Evolutionary conservation across 2,329 filamentous ascomycete species (phyloP).

Genomic region (Ciborinia camelliae): DNA sequence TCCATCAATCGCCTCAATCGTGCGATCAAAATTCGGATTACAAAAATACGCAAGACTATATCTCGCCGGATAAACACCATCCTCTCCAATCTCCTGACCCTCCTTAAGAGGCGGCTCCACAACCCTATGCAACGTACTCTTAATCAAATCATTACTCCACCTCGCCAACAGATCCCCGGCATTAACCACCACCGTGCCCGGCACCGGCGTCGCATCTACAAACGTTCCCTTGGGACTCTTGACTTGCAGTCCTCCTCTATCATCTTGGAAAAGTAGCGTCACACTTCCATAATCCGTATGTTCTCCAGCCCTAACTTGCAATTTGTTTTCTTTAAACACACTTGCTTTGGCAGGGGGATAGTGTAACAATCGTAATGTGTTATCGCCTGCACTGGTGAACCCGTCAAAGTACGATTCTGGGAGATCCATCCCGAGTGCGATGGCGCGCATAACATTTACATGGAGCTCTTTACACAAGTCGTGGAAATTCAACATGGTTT

Average conservation of each 20-base stretch:
- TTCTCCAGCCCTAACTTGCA: slow-evolving; percentile 47
- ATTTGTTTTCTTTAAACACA: slow-evolving; percentile 49
- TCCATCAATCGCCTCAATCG: slow-evolving; percentile 63
- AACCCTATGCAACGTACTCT: slow-evolving; percentile 84
- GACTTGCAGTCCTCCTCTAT: slow-evolving; percentile 50
- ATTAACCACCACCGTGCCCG: slow-evolving; percentile 80
- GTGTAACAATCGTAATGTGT: slow-evolving; percentile 59
- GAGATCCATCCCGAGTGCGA: slow-evolving; percentile 76
- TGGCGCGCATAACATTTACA: slow-evolving; percentile 75
- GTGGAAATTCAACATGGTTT: slow-evolving; percentile 73
- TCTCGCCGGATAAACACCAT: slow-evolving; percentile 62
- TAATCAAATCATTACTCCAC: slow-evolving; percentile 90
- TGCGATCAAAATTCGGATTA: slow-evolving; percentile 61
- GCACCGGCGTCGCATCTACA: slow-evolving; percentile 78
- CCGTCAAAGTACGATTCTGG: slow-evolving; percentile 70
- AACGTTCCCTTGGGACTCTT: slow-evolving; percentile 72
- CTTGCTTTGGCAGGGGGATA: slow-evolving; percentile 50
- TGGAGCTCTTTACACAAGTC: slow-evolving; percentile 72
- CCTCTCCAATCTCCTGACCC: slow-evolving; percentile 30
- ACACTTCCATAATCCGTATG: slow-evolving; percentile 53
- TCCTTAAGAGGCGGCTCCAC: slow-evolving; percentile 68
- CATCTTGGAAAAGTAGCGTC: slow-evolving; percentile 54
- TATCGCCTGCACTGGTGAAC: slow-evolving; percentile 64
- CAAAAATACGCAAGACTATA: slow-evolving; percentile 88
- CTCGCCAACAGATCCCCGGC: slow-evolving; percentile 81